Evolutionary conservation across 2,329 filamentous ascomycete species (phyloP), one percentile per base, ranked within the genome.

Genomic region (Exophiala sideris): DNA sequence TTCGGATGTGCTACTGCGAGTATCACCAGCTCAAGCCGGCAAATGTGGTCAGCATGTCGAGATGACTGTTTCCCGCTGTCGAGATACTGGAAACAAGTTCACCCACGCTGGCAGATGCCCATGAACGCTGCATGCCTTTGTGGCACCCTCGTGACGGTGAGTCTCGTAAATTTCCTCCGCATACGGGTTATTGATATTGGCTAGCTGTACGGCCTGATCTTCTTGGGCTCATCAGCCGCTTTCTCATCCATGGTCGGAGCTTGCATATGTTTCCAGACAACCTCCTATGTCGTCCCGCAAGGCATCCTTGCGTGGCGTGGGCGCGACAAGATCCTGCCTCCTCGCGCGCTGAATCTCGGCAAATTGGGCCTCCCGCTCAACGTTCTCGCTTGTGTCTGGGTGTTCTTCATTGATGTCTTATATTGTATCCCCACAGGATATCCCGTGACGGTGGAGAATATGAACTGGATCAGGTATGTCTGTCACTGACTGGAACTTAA

Each of bases 21-120:
- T 16, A 29, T 49, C 14, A 29, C 47, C 12, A 35, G 47, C 11
- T 49, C 47, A 32, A 29, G 35, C 10, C 66, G 74, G 34, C 67
- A 71, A 5, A 67, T 75, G 2, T 76, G 70, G 52, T 73, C 60
- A 0, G 76, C 75, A 54, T 75, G 79, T 4, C 70, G 79, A 40
- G 79, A 82, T 57, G 68, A 73, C 14, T 79, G 79, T 1, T 66
- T 76, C 9, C 74, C 74, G 0, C 71, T 68, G 45, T 68, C 71
- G 0, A 36, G 42, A 1, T 73, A 68, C 62, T 71, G 78, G 18
- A 39, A 36, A 14, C 40, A 48, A 20, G 42, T 52, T 1, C 16
- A 29, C 40, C 41, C 33, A 11, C 32, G 42, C 11, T 50, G 21
- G 35, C 16, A 73, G 40, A 71, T 76, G 52, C 76, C 76, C 8